phyloP scores from a whole-genome alignment of 306 rosid genomes.

The Casuarina cunninghamiana region DNA sequence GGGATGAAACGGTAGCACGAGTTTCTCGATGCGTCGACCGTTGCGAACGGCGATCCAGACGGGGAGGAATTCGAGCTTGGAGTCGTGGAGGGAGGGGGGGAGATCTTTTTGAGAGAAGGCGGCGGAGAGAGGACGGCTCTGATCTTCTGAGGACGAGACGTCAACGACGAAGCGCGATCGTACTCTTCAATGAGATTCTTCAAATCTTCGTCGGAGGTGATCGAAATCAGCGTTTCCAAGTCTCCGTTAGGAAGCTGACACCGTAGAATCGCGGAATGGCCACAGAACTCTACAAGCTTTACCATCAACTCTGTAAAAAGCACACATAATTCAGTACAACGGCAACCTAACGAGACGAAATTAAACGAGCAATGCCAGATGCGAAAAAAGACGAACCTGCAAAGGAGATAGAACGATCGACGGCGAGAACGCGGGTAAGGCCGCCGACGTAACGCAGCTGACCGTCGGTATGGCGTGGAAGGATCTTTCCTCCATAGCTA shows the following conservation, averaged over 20 bases:
- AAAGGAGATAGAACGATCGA: constrained; percentile 53
- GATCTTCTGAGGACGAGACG: constrained; percentile 51
- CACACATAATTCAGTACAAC: too few relatives aligned
- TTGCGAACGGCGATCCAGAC: constrained; percentile 41
- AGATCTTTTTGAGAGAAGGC: constrained; percentile 43
- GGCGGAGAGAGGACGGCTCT: constrained; percentile 63
- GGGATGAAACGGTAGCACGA: constrained; percentile 24
- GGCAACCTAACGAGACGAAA: not conserved
- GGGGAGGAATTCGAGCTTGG: constrained; percentile 36
- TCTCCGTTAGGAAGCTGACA: constrained; percentile 83
- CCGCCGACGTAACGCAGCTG: constrained; percentile 83
- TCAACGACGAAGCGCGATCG: constrained; percentile 49
- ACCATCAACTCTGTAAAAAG: constrained; percentile 55
- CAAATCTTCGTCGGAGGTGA: constrained; percentile 74
- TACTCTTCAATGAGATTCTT: constrained; percentile 64
- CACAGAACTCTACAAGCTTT: constrained; percentile 75
- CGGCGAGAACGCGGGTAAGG: constrained; percentile 73
- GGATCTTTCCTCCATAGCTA: constrained; percentile 90
- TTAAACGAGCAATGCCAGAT: not conserved
- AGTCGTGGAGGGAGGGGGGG: constrained; percentile 49
- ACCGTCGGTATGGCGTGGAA: constrained; percentile 71
- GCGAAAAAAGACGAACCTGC: constrained; percentile 45
- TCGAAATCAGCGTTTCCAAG: constrained; percentile 73
- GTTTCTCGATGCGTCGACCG: constrained; percentile 22
- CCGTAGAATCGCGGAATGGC: constrained; percentile 50